phyloP scores from a whole-genome alignment of 331 rosid species.

The Ulmus americana region DNA sequence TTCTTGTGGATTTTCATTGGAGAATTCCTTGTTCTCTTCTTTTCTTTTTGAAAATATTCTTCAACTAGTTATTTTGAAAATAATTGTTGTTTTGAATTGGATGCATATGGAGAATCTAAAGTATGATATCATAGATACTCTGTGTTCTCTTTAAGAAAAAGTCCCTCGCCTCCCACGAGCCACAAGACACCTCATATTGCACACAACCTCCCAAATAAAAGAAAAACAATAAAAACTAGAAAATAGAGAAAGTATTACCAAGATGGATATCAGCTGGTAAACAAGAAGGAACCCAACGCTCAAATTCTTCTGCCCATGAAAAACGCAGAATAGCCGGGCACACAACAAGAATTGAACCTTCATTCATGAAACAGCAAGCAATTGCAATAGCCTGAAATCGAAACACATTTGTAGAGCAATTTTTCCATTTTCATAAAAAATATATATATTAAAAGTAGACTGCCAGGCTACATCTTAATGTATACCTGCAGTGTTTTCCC shows the following conservation, averaged over 20 bases:
- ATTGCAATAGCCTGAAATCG: constrained; percentile 76
- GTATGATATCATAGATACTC: no score
- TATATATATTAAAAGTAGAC: no score
- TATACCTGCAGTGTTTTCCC: constrained; percentile 91
- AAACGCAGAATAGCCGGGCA: constrained; percentile 92
- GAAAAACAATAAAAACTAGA: constrained; percentile 10
- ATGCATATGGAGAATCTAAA: no score
- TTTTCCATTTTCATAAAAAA: no score
- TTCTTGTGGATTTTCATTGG: no score
- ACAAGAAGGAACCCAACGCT: constrained; percentile 87
- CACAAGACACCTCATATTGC: no score
- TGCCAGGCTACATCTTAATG: neutral
- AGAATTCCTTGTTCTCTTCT: no score
- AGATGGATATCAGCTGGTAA: constrained; percentile 83
- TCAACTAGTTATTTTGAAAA: no score
- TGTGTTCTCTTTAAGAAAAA: no score
- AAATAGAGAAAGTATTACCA: constrained; percentile 39
- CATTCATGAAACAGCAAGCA: constrained; percentile 74
- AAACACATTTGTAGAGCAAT: constrained; percentile 7
- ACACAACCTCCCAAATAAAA: neutral
- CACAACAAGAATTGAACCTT: constrained; percentile 80
- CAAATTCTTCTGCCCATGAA: constrained; percentile 96
- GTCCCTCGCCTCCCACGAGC: no score
- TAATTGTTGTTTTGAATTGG: no score
- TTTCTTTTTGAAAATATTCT: no score